Base-by-base conservation (phyloP, 2,329 filamentous ascomycete genomes). In the Beauveria sp. region DNA sequence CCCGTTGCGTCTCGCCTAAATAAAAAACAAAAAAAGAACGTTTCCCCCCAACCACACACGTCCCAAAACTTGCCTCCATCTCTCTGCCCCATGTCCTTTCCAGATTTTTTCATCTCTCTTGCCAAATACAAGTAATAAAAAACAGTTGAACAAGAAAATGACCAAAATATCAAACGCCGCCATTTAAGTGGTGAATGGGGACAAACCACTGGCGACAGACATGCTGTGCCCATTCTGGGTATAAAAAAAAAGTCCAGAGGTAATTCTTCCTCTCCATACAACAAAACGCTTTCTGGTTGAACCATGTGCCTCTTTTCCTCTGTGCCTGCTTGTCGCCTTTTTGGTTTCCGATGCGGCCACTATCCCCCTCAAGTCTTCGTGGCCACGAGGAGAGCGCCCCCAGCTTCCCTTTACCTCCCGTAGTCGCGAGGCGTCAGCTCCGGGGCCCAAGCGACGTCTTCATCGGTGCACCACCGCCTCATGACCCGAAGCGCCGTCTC, bases 401-500 rank as follows among this genome's bases (percentile, higher is more conserved):
- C 14, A 26, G 14, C 5, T 12, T n/a, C 10, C 34, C 6, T 1
- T 28, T 40, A 56, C 26, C 50, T 56, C 16, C 59, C 59, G 26
- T 63, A 63, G 37, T 63, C 61, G 30, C 57, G 60, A 34, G 56
- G 56, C 48, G 61, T 53, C 58, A 77, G 67, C 65, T 76, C 72
- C 1, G 77, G 72, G n/a, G 68, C 66, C 80, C 80, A 83, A 20
- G 73, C 69, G n/a, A 81, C 73, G 5, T 69, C 68, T 62, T 81
- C 77, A 3, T 75, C 72, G 9, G 73, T 71, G 50, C 75, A 77
- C 76, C 79, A 82, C 26, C 71, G 68, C 3, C 70, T 71, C 64
- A 82, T 68, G 5, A 80, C 68, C 7, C 68, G 70, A 60, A 82
- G 65, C 14, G 73, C 71, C 5, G 70, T 68, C 8, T 70, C 67